Evolutionary conservation across 2,329 filamentous ascomycete species (phyloP).

Genomic region (Trichoderma pleuroti): DNA sequence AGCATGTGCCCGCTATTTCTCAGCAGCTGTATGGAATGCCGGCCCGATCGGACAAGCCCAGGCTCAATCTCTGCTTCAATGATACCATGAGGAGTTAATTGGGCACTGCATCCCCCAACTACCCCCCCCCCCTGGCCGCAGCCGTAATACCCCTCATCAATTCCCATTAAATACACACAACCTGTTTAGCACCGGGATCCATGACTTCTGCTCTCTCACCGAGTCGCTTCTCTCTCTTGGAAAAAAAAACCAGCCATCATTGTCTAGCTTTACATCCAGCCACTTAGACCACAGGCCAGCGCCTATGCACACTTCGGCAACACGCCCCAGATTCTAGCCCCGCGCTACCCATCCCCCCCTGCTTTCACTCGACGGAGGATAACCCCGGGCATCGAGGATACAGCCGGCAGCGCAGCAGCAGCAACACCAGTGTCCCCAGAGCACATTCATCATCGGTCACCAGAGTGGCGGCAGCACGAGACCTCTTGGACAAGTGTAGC

Average conservation of each 20-base stretch:
- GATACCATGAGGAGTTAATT: slow-evolving; percentile 15
- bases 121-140: slow-evolving; percentile 10
- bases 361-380: slow-evolving; percentile 17
- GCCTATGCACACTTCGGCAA: slow-evolving; percentile 25
- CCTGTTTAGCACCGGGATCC: slow-evolving; percentile 35
- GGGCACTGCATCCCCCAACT: slow-evolving; percentile 17
- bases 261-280: slow-evolving; percentile 22
- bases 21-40: slow-evolving; percentile 10
- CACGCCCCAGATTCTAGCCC: slow-evolving; percentile 25
- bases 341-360: slow-evolving; percentile 26
- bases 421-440: slow-evolving; percentile 10
- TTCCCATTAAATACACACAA: slow-evolving; percentile 32
- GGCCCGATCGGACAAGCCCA: slow-evolving; percentile 23
- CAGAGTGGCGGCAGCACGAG: slow-evolving; percentile 12
- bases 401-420: slow-evolving; percentile 2
- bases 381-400: background rate
- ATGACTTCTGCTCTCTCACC: slow-evolving; percentile 38
- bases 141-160: slow-evolving; percentile 39
- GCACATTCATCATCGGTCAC: slow-evolving; percentile 7
- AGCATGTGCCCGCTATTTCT: background rate
- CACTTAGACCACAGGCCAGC: slow-evolving; percentile 15
- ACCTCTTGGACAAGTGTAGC: slow-evolving; percentile 9
- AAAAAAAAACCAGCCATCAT: slow-evolving; percentile 34
- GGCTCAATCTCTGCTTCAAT: slow-evolving; percentile 19
- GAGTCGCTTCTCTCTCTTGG: slow-evolving; percentile 39